phyloP scores from a whole-genome alignment of 805 yeast species.

The Metschnikowia vanudenii region DNA sequence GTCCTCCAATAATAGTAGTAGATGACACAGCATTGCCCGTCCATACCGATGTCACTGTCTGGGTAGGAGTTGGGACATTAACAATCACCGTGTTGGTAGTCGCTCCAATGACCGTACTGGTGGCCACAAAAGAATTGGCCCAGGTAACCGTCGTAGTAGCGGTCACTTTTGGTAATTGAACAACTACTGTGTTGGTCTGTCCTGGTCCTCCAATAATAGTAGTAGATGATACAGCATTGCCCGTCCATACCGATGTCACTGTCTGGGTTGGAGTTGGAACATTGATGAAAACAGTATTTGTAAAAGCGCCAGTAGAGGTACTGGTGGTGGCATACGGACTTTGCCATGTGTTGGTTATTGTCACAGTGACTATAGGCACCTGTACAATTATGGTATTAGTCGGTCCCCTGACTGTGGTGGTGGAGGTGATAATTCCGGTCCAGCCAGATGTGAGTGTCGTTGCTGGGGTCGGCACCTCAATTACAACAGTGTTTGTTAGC shows the following conservation, averaged over 20 bases:
- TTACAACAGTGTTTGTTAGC: conserved; percentile 11
- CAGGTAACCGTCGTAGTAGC: conserved; percentile 10
- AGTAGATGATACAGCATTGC: conserved; percentile 7
- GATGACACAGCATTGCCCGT: conserved; percentile 10
- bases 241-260: conserved; percentile 15
- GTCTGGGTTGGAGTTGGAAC: conserved; percentile 11
- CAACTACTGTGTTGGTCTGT: conserved; percentile 10
- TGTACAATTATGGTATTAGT: conserved; percentile 19
- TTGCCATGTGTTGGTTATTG: conserved; percentile 18
- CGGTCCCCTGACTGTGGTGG: conserved; percentile 9
- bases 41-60: conserved; percentile 14
- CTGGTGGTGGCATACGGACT: conserved; percentile 9
- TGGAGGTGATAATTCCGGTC: conserved; percentile 9
- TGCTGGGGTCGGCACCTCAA: conserved; percentile 13
- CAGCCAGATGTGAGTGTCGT: conserved; percentile 11
- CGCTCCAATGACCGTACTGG: conserved; percentile 16
- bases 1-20: conserved; percentile 12
- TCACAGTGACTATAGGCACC: conserved; percentile 19
- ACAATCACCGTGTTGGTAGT: conserved; percentile 4
- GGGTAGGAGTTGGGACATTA: conserved; percentile 12
- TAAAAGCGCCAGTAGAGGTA: conserved; percentile 16
- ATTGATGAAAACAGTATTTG: conserved; percentile 7
- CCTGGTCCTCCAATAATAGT: conserved; percentile 12
- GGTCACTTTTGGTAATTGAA: conserved; percentile 9
- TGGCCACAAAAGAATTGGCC: conserved; percentile 10